These are phyloP conservation scores for Pelagophyceae sp. DNA, from an alignment of 352 stramenopile genomes.

Conservation along the genomic window DNA sequence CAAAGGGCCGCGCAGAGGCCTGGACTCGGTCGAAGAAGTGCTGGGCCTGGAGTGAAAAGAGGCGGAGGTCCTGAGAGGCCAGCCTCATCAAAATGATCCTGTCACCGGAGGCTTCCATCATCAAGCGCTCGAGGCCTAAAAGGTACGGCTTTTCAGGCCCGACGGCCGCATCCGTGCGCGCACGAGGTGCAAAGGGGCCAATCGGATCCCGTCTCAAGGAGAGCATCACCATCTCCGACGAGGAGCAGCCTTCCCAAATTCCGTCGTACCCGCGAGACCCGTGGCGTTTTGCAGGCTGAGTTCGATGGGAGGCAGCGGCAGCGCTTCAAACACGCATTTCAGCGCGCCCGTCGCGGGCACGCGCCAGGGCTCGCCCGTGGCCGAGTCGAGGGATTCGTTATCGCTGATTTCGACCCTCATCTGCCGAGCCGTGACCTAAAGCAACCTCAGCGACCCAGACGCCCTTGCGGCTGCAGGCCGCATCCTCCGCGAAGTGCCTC, in stretches of 20 bases:
- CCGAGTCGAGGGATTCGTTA: background rate
- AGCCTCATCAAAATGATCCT: too few relatives aligned
- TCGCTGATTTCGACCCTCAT: too few relatives aligned
- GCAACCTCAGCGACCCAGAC: background rate
- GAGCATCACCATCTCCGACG: background rate
- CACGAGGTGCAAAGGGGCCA: too few relatives aligned
- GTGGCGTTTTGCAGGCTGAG: background rate
- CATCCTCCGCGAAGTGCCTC: background rate
- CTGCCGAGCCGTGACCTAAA: too few relatives aligned
- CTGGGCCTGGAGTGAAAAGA: background rate
- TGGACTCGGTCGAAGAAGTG: constrained; percentile 35
- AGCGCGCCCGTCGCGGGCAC: background rate
- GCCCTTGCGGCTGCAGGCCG: background rate
- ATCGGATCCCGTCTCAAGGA: too few relatives aligned
- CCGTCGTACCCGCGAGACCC: background rate
- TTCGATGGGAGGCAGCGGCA: background rate
- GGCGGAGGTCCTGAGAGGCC: background rate
- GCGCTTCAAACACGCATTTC: background rate
- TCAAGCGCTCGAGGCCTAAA: background rate
- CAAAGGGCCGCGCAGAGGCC: constrained; percentile 6
- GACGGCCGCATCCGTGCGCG: too few relatives aligned
- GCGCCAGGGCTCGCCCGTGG: background rate
- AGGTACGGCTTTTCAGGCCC: too few relatives aligned
- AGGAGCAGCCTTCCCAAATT: too few relatives aligned
- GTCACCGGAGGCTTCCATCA: too few relatives aligned